phyloP scores from a whole-genome alignment of 768 basidiomycete species.

The Floccularia luteovirens region DNA sequence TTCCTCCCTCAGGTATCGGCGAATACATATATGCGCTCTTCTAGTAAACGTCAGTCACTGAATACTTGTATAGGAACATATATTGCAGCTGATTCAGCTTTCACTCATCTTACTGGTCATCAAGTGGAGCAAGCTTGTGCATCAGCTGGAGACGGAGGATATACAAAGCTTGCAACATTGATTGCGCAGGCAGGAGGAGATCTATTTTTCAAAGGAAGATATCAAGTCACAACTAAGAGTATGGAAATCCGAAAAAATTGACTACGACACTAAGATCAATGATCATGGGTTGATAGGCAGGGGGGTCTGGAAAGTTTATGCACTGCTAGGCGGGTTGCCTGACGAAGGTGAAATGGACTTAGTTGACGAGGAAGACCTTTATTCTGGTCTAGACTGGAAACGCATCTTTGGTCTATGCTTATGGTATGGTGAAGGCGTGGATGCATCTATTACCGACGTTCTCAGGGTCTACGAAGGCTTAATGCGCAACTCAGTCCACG shows the following conservation, averaged over 20 bases:
- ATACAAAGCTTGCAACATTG: conserved; percentile 82
- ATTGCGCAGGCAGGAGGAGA: conserved; percentile 84
- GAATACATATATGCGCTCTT: no score
- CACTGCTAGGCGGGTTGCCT: conserved; percentile 69
- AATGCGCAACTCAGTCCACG: conserved; percentile 18
- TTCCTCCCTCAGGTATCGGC: no score
- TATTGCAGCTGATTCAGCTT: conserved; percentile 43
- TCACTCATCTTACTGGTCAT: conserved; percentile 79
- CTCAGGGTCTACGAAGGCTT: conserved; percentile 53
- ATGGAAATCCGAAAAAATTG: conserved; percentile 65
- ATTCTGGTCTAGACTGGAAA: conserved; percentile 87
- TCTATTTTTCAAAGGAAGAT: conserved; percentile 62
- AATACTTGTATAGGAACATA: conserved; percentile 22
- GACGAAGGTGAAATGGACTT: conserved; percentile 48
- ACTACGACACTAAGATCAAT: conserved; percentile 20
- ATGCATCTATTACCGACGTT: conserved; percentile 63
- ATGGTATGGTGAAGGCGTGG: conserved; percentile 78
- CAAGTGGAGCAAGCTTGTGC: conserved; percentile 81
- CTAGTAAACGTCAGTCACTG: not conserved
- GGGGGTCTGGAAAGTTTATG: conserved; percentile 73
- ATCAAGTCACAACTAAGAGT: conserved; percentile 67
- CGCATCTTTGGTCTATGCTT: conserved; percentile 83
- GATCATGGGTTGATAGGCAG: conserved; percentile 35
- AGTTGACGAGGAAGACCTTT: conserved; percentile 37
- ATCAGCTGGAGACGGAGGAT: conserved; percentile 64